Evolutionary conservation across 768 basidiomycete species (phyloP), one percentile per base, ranked within the genome.

Genomic region (Hygrocybe punicea): DNA sequence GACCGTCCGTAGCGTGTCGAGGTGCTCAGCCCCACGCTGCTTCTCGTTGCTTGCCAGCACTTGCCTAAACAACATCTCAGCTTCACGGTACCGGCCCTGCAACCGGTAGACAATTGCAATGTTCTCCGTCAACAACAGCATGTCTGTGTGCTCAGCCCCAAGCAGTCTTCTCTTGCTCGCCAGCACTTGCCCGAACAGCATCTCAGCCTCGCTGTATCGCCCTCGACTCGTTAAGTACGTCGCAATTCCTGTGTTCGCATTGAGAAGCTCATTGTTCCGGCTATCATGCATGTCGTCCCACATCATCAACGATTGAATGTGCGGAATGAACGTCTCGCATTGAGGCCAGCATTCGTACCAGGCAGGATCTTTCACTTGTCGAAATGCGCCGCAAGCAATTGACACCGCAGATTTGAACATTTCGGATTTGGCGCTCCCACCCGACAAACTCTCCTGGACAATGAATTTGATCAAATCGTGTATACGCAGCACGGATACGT

Each of bases 391-490:
- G 16, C 53, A 54, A 17, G 35, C 44, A 44, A 54, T n/a, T 4
- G 16, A 4, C 23, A 54, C 51, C 7, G 51, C 33, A 13, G 23
- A 39, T 16, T 39, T n/a, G 36, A 37, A 23, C 19, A 11, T 36
- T 21, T 14, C n/a, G 2, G n/a, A n/a, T 19, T 52, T 2, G 19
- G 34, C 8, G 2, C 14, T 23, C 6, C 19, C 21, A 2, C n/a
- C 7, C 24, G 25, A 29, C n/a, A 24, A 4, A 25, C 11, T 25
- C 25, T 44, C 44, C 17, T 21, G 40, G 24, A 45, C 42, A 3
- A 54, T 33, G 33, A 54, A 24, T 21, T 29, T 37, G 39, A 54
- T 45, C 39, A 54, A 23, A 19, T 54, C 53, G 29, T 54, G 53
- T 10, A 54, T 45, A 19, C 53, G 39, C 4, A 54, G 21, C 16